phyloP scores from a whole-genome alignment of 768 basidiomycete species.

The Tulasnella calospora region DNA sequence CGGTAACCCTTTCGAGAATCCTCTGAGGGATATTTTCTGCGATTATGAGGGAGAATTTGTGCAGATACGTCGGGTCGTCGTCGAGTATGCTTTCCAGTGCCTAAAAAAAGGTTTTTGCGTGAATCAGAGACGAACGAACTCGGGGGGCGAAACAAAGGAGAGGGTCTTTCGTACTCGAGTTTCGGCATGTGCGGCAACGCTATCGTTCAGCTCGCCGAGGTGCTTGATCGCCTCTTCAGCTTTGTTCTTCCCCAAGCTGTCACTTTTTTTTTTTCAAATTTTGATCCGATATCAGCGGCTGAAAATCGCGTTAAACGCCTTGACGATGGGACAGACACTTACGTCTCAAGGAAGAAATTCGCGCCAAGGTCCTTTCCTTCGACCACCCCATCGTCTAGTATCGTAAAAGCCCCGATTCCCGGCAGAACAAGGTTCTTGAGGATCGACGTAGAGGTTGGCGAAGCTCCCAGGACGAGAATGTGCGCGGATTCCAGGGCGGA shows the following conservation, averaged over 20 bases:
- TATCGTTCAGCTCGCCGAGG: slow-evolving; percentile 81
- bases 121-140: background rate
- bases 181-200: slow-evolving; percentile 67
- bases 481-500: slow-evolving; percentile 59
- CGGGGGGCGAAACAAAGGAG: too few relatives aligned
- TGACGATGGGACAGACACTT: background rate
- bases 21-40: slow-evolving; percentile 64
- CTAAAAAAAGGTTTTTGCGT: slow-evolving; percentile 30
- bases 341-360: slow-evolving; percentile 78
- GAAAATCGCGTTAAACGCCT: too few relatives aligned
- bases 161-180: slow-evolving; percentile 38
- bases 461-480: slow-evolving; percentile 72
- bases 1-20: slow-evolving; percentile 14
- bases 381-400: slow-evolving; percentile 64
- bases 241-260: slow-evolving; percentile 74
- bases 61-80: slow-evolving; percentile 49
- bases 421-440: slow-evolving; percentile 97
- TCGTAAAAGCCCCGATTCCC: slow-evolving; percentile 88
- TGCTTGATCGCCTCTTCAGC: slow-evolving; percentile 74
- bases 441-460: slow-evolving; percentile 80
- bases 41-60: slow-evolving; percentile 73
- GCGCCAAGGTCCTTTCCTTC: slow-evolving; percentile 79
- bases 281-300: background rate
- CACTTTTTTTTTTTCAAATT: slow-evolving; percentile 25
- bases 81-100: slow-evolving; percentile 56